These are phyloP conservation scores for Ustilago sp. DNA, from an alignment of 1,284 basidiomycete species.

Conservation along the genomic window DNA sequence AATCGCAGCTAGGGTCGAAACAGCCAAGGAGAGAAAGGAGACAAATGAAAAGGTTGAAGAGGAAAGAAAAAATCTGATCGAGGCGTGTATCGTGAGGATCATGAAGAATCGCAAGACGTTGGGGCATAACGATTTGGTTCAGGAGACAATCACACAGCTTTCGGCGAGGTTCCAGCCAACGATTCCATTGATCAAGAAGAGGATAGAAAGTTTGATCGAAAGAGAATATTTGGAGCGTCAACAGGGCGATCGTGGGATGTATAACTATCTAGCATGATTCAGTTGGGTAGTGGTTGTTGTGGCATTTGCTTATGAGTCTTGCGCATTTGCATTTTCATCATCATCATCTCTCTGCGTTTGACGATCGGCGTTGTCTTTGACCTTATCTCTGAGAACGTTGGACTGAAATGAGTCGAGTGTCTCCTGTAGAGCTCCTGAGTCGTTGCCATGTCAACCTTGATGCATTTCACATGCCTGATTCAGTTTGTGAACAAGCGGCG, in stretches of 20 bases:
- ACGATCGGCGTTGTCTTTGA: no score
- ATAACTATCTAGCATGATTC: constrained; percentile 61
- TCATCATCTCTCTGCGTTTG: no score
- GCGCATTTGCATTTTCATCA: no score
- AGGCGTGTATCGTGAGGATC: constrained; percentile 90
- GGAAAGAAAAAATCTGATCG: constrained; percentile 88
- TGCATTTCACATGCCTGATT: no score
- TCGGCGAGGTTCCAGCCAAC: constrained; percentile 86
- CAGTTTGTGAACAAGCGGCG: no score
- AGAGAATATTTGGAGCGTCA: constrained; percentile 66
- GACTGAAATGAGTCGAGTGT: no score
- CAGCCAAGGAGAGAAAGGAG: constrained; percentile 85
- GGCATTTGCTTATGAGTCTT: no score
- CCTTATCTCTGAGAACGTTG: no score
- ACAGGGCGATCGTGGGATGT: constrained; percentile 48
- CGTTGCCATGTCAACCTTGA: no score
- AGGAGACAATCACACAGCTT: constrained; percentile 89
- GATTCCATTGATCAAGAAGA: constrained; percentile 87
- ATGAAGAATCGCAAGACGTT: constrained; percentile 97
- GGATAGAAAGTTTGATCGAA: constrained; percentile 94
- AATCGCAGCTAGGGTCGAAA: constrained; percentile 87
- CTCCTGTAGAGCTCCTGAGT: no score
- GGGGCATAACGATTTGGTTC: constrained; percentile 87
- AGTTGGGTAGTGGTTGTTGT: no score
- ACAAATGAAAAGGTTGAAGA: constrained; percentile 92